Conservation (phyloP, 257 asterid genomes). For the Forsythia viridissima region DNA sequence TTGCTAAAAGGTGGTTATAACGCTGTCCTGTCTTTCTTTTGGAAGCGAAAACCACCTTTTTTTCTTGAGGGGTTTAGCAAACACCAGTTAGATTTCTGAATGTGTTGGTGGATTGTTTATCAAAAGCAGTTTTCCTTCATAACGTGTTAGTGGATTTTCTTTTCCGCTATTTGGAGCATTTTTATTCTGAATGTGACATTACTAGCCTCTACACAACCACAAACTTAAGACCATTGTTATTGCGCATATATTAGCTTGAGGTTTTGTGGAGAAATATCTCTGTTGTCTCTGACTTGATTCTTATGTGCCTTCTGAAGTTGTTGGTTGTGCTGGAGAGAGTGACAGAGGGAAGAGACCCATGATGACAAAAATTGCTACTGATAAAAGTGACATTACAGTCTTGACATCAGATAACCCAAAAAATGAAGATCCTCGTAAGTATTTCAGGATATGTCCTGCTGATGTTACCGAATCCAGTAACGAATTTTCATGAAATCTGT, state of each 20-base stretch:
- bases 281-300: slow-evolving; percentile 27
- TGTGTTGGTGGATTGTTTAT: neutral
- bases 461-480: slow-evolving; percentile 6
- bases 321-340: slow-evolving; percentile 81
- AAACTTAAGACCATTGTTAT: slow-evolving; percentile 2
- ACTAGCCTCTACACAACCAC: slow-evolving; percentile 1
- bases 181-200: neutral
- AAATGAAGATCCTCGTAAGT: slow-evolving; percentile 93
- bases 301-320: slow-evolving; percentile 48
- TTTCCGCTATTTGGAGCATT: neutral
- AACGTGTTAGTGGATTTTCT: neutral
- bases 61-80: neutral
- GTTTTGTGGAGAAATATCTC: slow-evolving; percentile 8
- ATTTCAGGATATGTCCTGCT: slow-evolving; percentile 8
- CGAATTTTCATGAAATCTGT: neutral
- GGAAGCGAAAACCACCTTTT: neutral
- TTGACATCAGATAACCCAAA: slow-evolving; percentile 89
- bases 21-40: neutral
- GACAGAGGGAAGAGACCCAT: slow-evolving; percentile 94
- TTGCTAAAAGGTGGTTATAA: neutral
- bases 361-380: slow-evolving; percentile 91
- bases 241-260: neutral
- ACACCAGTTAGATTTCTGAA: too few species aligned
- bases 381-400: slow-evolving; percentile 84
- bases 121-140: neutral